Evolutionary conservation across 2,329 filamentous ascomycete genomes (phyloP).

Genomic region (Pseudopyricularia cyperi): DNA sequence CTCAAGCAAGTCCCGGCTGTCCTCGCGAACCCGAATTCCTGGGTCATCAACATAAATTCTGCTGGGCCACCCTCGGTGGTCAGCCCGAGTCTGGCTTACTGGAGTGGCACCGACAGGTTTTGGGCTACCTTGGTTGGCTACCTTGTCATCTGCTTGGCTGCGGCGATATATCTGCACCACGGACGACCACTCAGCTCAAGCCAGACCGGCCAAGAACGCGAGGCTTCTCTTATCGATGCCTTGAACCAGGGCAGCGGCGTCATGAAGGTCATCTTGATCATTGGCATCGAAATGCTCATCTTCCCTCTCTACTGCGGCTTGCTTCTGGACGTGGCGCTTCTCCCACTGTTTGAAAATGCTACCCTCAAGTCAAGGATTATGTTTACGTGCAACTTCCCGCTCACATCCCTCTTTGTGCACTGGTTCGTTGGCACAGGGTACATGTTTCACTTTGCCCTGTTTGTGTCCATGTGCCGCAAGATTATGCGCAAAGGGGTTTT

Average conservation of each 20-base stretch:
- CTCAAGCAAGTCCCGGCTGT: slow-evolving; percentile 18
- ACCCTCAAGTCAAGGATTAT: slow-evolving; percentile 63
- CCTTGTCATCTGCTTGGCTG: slow-evolving; percentile 57
- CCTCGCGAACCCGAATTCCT: slow-evolving; percentile 35
- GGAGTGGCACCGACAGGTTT: slow-evolving; percentile 51
- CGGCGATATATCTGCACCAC: slow-evolving; percentile 66
- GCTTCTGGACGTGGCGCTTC: slow-evolving; percentile 73
- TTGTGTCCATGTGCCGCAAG: slow-evolving; percentile 97
- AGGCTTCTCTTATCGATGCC: slow-evolving; percentile 68
- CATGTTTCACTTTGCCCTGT: slow-evolving; percentile 99
- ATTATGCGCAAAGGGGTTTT: slow-evolving; percentile 91
- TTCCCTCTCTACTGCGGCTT: slow-evolving; percentile 94
- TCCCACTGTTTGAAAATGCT: slow-evolving; percentile 77
- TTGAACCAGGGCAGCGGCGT: slow-evolving; percentile 91
- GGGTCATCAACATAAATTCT: slow-evolving; percentile 44
- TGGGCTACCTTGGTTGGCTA: slow-evolving; percentile 76
- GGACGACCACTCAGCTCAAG: slow-evolving; percentile 53
- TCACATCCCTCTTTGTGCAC: slow-evolving; percentile 90
- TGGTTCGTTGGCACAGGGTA: slow-evolving; percentile 99
- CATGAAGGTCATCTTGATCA: slow-evolving; percentile 95
- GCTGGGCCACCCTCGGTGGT: slow-evolving; percentile 22
- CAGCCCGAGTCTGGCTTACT: slow-evolving; percentile 50
- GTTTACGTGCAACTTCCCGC: slow-evolving; percentile 67
- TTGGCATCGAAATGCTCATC: slow-evolving; percentile 96
- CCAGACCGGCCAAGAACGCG: slow-evolving; percentile 46